phyloP scores from a whole-genome alignment of 345 rosid species.

The Syzygium jambos region DNA sequence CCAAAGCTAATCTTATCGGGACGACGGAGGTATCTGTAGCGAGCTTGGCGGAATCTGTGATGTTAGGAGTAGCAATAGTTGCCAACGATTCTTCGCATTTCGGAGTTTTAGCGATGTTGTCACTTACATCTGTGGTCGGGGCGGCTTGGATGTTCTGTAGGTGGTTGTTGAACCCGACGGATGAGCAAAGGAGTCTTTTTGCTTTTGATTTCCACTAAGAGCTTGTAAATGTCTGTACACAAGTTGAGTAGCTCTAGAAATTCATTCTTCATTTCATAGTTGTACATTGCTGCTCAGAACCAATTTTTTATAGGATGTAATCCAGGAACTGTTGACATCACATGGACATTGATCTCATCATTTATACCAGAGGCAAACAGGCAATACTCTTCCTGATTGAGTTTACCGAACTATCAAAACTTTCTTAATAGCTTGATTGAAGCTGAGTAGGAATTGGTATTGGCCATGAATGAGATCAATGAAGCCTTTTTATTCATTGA shows the following conservation, averaged over 20 bases:
- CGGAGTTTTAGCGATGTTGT: slow-evolving; percentile 57
- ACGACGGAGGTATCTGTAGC: slow-evolving; percentile 86
- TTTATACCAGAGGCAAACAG: neutral
- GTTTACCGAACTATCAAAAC: neutral
- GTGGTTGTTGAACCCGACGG: slow-evolving; percentile 80
- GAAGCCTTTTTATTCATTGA: neutral
- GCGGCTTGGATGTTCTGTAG: slow-evolving; percentile 85
- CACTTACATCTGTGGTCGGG: slow-evolving; percentile 76
- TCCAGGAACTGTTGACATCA: neutral
- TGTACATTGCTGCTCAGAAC: neutral
- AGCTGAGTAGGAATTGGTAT: neutral
- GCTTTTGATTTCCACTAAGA: slow-evolving; percentile 23
- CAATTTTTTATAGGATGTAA: neutral
- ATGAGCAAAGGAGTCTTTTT: slow-evolving; percentile 72
- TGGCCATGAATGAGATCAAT: neutral
- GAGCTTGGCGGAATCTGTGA: slow-evolving; percentile 79
- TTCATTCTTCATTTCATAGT: neutral
- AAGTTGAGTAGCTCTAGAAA: neutral
- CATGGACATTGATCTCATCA: neutral
- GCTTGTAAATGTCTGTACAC: neutral
- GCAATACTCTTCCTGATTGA: neutral
- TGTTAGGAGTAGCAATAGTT: slow-evolving; percentile 81
- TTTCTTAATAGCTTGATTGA: neutral
- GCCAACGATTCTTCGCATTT: slow-evolving; percentile 85
- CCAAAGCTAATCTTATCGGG: slow-evolving; percentile 90